Evolutionary conservation across 257 asterid genomes (phyloP).

Genomic region (Lantana camara): DNA sequence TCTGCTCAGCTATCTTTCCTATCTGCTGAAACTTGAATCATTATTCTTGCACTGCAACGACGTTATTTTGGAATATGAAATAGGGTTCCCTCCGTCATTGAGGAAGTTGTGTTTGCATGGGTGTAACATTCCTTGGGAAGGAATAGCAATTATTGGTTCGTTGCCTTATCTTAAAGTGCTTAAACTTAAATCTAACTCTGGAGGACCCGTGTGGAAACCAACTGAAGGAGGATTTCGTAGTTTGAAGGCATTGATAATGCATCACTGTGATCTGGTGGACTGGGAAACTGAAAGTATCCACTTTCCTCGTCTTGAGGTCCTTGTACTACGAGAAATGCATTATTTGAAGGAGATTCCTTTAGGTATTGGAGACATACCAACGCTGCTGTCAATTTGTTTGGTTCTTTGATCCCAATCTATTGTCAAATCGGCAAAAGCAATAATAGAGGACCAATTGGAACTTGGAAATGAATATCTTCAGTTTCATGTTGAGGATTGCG

Average conservation of each 20-base stretch:
- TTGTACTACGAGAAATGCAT: not conserved
- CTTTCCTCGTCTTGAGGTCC: conserved; percentile 26
- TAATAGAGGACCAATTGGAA: not conserved
- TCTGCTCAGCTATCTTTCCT: conserved; percentile 17
- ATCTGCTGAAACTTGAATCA: conserved; percentile 22
- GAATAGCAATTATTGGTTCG: conserved; percentile 23
- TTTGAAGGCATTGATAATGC: conserved; percentile 12
- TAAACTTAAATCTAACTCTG: not conserved
- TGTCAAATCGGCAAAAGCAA: not conserved
- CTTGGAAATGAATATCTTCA: not conserved
- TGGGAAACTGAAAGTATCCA: conserved; percentile 24
- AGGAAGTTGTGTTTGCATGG: conserved; percentile 4
- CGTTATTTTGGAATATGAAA: not conserved
- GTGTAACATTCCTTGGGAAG: conserved; percentile 19
- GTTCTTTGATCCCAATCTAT: not conserved
- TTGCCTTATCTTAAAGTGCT: conserved; percentile 30
- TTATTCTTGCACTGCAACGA: not conserved
- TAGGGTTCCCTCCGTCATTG: conserved; percentile 22
- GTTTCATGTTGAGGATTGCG: not conserved
- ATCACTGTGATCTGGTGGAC: not conserved
- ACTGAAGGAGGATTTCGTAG: conserved; percentile 26
- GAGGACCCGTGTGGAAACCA: conserved; percentile 22
- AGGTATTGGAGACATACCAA: conserved; percentile 16
- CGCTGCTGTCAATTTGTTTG: not conserved
- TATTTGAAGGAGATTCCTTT: conserved; percentile 18